These are phyloP conservation scores for Podila horticola DNA, from an alignment of 192 early-diverging fungal genomes.

Conservation along the genomic window DNA sequence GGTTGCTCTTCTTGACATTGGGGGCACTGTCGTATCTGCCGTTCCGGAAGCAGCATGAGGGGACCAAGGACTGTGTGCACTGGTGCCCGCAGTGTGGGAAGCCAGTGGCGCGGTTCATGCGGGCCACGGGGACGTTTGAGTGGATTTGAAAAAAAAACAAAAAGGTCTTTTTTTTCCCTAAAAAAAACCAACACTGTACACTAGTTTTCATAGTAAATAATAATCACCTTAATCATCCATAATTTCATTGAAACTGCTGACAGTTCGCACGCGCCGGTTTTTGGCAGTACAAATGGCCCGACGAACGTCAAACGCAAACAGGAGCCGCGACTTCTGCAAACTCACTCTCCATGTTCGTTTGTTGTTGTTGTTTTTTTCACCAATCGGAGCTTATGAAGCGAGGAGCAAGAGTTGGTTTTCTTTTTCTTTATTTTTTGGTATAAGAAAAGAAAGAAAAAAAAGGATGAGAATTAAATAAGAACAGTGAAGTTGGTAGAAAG, in stretches of 20 bases:
- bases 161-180: not conserved
- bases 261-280: no score
- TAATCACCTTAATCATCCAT: no score
- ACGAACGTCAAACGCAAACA: no score
- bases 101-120: constrained; percentile 24
- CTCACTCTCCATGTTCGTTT: no score
- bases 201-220: no score
- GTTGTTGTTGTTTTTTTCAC: not conserved
- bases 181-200: not conserved
- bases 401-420: not conserved
- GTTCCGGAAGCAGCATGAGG: constrained; percentile 33
- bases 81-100: constrained; percentile 37
- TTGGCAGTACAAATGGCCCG: no score
- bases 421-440: not conserved
- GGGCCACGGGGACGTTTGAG: constrained; percentile 38
- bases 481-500: no score
- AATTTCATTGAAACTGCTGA: no score
- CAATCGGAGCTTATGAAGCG: not conserved
- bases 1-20: constrained; percentile 37
- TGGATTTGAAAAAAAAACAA: constrained; percentile 20
- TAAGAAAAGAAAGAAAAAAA: constrained; percentile 1
- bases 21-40: constrained; percentile 33
- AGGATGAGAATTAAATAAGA: not conserved
- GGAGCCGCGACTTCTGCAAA: no score
- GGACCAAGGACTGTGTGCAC: constrained; percentile 44